Evolutionary conservation across 768 basidiomycete species (phyloP).

Genomic region (Lactarius tabidus): DNA sequence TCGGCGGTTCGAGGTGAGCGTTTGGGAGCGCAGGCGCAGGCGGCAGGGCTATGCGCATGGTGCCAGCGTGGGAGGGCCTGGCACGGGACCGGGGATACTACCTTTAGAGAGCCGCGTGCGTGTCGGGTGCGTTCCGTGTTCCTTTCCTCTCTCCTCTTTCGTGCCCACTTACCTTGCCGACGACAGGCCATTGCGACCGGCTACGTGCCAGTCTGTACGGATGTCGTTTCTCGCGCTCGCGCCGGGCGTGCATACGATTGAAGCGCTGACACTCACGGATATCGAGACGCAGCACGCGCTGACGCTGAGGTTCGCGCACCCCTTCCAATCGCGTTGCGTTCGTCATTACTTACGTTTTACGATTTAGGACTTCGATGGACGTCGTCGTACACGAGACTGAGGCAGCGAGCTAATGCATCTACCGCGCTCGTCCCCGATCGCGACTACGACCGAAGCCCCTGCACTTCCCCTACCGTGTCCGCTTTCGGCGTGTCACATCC

Average conservation of each 20-base stretch:
- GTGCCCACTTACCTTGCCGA: background rate
- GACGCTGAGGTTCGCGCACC: slow-evolving; percentile 58
- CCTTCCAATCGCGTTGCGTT: background rate
- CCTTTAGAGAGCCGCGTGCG: slow-evolving; percentile 75
- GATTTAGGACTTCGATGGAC: slow-evolving; percentile 64
- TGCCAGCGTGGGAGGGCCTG: background rate
- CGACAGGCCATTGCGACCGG: slow-evolving; percentile 68
- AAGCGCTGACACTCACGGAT: slow-evolving; percentile 68
- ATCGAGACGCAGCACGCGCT: slow-evolving; percentile 67
- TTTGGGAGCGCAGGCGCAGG: slow-evolving; percentile 50
- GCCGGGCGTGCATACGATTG: slow-evolving; percentile 75
- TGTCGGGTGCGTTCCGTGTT: slow-evolving; percentile 58
- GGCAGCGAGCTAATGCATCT: too few species aligned
- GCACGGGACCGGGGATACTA: slow-evolving; percentile 49
- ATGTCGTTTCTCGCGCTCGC: slow-evolving; percentile 81
- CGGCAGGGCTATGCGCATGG: slow-evolving; percentile 36
- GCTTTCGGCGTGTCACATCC: too few species aligned
- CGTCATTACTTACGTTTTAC: background rate
- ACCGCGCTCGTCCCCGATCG: too few species aligned
- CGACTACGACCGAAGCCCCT: too few species aligned
- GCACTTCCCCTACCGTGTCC: too few species aligned
- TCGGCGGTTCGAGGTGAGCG: slow-evolving; percentile 71
- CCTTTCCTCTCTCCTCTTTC: background rate
- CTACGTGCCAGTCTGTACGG: slow-evolving; percentile 79
- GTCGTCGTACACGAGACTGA: slow-evolving; percentile 14